Conservation (phyloP, 1,284 basidiomycete species). For the Cutaneotrichosporon sp. region DNA sequence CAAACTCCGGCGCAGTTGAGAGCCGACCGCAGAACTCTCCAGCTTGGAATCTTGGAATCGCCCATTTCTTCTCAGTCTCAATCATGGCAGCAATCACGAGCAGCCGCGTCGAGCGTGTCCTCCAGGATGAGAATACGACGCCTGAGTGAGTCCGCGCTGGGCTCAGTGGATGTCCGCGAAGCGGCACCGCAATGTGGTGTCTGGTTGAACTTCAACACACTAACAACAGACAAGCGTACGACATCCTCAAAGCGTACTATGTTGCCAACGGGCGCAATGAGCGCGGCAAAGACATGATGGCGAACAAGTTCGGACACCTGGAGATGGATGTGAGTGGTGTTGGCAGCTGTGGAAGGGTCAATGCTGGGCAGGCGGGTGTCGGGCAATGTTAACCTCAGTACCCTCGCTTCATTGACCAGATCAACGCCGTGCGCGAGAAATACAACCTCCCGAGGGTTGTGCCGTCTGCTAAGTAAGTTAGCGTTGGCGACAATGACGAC, state of each 20-base stretch:
- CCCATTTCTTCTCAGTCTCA: not conserved
- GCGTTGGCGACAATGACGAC: no score
- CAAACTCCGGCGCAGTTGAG: no score
- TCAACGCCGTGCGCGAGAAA: not conserved
- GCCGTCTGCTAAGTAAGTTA: not conserved
- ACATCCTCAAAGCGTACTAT: not conserved
- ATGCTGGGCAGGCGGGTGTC: no score
- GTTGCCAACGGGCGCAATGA: not conserved
- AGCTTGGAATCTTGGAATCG: not conserved
- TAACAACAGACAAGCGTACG: not conserved
- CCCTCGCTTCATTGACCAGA: not conserved
- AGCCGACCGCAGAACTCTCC: not conserved
- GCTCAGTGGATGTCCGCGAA: no score
- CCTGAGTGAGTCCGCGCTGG: not conserved
- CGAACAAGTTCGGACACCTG: not conserved
- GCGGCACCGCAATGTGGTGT: no score
- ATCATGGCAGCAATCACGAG: slow-evolving; percentile 1
- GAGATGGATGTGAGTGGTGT: not conserved
- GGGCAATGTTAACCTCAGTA: not conserved
- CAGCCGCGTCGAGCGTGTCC: not conserved
- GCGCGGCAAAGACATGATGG: not conserved
- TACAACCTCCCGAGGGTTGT: not conserved
- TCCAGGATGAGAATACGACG: not conserved
- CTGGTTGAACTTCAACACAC: no score
- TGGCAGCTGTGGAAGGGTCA: no score